Percentiles rank a stretch among this genome's conserved stretches.
These are phyloP conservation scores for Eremothecium gossypii DNA, from an alignment of 1,139 yeast species.

Conservation along the genomic window DNA sequence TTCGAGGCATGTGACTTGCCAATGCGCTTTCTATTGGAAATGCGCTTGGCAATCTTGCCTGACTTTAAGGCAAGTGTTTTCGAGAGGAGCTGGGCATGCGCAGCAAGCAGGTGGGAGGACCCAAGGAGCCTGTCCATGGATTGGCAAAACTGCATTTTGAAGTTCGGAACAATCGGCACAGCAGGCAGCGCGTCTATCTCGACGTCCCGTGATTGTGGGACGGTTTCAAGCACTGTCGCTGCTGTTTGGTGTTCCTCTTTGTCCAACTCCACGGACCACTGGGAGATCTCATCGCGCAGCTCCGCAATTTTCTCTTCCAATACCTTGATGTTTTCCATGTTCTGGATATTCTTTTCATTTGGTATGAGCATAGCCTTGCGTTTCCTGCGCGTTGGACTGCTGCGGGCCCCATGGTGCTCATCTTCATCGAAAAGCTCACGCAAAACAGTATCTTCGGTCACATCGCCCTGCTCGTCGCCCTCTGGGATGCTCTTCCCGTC, in stretches of 20 bases:
- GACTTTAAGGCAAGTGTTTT: constrained; percentile 8
- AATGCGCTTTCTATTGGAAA: constrained; percentile 1
- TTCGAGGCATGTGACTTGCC: constrained; percentile 5
- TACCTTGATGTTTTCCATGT: constrained; percentile 20
- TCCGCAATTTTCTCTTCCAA: constrained; percentile 18
- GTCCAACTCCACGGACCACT: constrained; percentile 22
- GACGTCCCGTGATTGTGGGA: background rate
- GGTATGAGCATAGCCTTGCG: constrained; percentile 13
- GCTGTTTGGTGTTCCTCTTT: constrained; percentile 1
- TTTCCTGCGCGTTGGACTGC: constrained; percentile 1
- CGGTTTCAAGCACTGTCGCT: background rate
- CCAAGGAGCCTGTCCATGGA: constrained; percentile 11
- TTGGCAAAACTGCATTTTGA: constrained; percentile 1
- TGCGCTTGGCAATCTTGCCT: constrained; percentile 8
- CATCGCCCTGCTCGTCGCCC: constrained; percentile 8
- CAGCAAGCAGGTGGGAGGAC: constrained; percentile 14
- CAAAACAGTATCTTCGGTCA: constrained; percentile 14
- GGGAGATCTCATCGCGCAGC: constrained; percentile 19
- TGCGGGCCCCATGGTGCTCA: constrained; percentile 3
- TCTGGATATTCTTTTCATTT: constrained; percentile 27
- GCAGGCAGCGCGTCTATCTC: background rate
- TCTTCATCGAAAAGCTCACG: constrained; percentile 19
- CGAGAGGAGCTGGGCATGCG: constrained; percentile 12
- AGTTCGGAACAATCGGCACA: constrained; percentile 1
- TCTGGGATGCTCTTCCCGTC: constrained; percentile 15